Base-by-base conservation (phyloP, 805 yeast species). In the Candida succiphila region DNA sequence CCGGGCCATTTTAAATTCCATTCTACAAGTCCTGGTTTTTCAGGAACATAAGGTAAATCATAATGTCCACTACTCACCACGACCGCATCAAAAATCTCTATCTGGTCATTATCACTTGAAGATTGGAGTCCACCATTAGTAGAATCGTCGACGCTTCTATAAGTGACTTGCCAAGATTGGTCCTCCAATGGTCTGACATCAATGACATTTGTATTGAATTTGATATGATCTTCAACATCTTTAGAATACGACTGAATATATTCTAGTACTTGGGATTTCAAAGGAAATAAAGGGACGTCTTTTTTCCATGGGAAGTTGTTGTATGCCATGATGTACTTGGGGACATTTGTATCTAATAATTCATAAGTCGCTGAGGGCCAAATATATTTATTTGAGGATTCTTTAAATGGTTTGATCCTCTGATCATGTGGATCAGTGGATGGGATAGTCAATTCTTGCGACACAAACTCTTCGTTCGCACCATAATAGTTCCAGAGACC, bases 401-500 rank as follows among this genome's bases (percentile, higher is more conserved):
- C 25, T 21, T 29, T 35, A 26, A 25, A 32, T 2, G 49, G 45
- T 9, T 33, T 32, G 5, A 37, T 30, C 12, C 29, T n/a, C 14
- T 29, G 30, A 19, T 30, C 21, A 29, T 40, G 45, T 7, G 62
- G 54, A 24, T 53, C 46, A n/a, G 41, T 41, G 2, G 63, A 39
- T 44, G 62, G 58, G 44, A 58, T 43, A 36, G 39, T 40, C 17
- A 34, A 31, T 4, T 37, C 33, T 18, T 35, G 35, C 3, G 37
- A 27, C 6, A 34, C 31, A 26, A 37, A 38, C 14, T 31, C 41
- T 31, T 29, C 58, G 34, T 50, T 61, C n/a, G n/a, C n/a, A n/a
- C n/a, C n/a, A 35, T 61, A 65, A 46, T 72, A 79, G 48, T 75
- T 70, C 95, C 95, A 85, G 7, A 84, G 58, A 0, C 95, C 95